phyloP scores from a whole-genome alignment of 805 yeast genomes.

The Kodamaea jinghongensis region DNA sequence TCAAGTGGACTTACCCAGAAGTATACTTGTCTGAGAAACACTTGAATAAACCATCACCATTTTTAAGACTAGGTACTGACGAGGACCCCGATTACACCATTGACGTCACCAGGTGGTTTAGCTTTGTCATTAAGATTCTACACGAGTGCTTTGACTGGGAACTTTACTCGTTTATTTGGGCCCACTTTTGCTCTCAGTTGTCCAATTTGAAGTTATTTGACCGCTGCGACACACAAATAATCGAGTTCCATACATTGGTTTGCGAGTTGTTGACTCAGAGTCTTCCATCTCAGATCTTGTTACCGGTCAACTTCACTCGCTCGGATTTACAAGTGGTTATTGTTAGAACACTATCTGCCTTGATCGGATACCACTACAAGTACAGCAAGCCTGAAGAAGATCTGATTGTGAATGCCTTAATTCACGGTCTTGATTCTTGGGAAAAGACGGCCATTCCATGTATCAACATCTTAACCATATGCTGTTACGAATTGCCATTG shows the following conservation, averaged over 20 bases:
- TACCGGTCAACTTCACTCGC: slow-evolving; percentile 38
- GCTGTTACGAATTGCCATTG: slow-evolving; percentile 77
- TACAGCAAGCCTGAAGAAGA: slow-evolving; percentile 61
- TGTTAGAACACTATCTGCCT: slow-evolving; percentile 59
- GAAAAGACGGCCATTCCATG: slow-evolving; percentile 77
- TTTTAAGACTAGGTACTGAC: slow-evolving; percentile 11
- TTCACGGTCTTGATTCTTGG: slow-evolving; percentile 67
- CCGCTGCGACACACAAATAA: slow-evolving; percentile 38
- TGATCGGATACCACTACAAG: slow-evolving; percentile 56
- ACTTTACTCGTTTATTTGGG: slow-evolving; percentile 59
- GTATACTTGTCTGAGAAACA: slow-evolving; percentile 45
- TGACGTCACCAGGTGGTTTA: slow-evolving; percentile 47
- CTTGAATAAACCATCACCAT: slow-evolving; percentile 40
- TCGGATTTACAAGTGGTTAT: slow-evolving; percentile 66
- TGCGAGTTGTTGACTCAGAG: slow-evolving; percentile 59
- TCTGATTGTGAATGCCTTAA: slow-evolving; percentile 55
- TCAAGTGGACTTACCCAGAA: slow-evolving; percentile 64
- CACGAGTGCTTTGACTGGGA: slow-evolving; percentile 66
- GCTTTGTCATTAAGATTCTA: slow-evolving; percentile 47
- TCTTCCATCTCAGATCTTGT: slow-evolving; percentile 38
- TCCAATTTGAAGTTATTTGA: slow-evolving; percentile 55
- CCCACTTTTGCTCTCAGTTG: slow-evolving; percentile 70
- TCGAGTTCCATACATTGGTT: slow-evolving; percentile 42
- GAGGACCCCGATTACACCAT: slow-evolving; percentile 3
- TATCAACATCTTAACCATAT: slow-evolving; percentile 68